Base-by-base conservation (phyloP, 805 yeast species). In the Metschnikowia peoriensis region DNA sequence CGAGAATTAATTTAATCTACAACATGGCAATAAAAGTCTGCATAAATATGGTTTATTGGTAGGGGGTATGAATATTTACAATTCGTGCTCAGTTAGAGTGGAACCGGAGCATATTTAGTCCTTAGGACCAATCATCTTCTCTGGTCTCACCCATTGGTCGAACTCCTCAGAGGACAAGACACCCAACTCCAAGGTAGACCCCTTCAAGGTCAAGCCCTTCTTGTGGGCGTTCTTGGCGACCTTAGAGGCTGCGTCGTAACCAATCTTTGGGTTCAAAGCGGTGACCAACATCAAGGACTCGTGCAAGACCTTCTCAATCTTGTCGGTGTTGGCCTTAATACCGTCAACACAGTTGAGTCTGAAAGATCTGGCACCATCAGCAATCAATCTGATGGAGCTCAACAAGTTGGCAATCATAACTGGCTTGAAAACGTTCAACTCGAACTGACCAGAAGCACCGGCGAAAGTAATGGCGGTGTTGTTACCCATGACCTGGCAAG, bases 371-470 rank as follows among this genome's bases (percentile, higher is more conserved):
- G 84, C 75, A 60, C 94, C 97, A 66, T 94, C 98, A 49, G 93
- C 94, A 61, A 94, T 75, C 65, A 94, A 81, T 74, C 97, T 86
- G 62, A 92, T 78, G 12, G 97, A 90, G 56, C 88, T 81, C 66
- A 94, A 81, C 72, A 94, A 80, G 84, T 93, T 94, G 56, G 92
- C 80, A 67, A 89, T 90, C 89, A 94, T 76, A 49, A 94, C 90
- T 47, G 99, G 99, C 82, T 94, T 94, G 86, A 90, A 94, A 42
- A 92, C 99, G 73, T 94, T 94, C 72, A 94, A 84, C 80, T 94
- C 99, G 65, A 94, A 94, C 79, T 94, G 99, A 64, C 99, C 99
- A 39, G 96, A 89, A 38, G 99, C 97, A 68, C 99, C 99, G 42
- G 97, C 96, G 69, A 89, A 90, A 37, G 98, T 92, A 75, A 94